A percentile compares a stretch with the other conserved stretches of the same genome.
These are phyloP conservation scores for Avena atlantica DNA, from an alignment of 176 grass and related monocot genomes.

Conservation along the genomic window DNA sequence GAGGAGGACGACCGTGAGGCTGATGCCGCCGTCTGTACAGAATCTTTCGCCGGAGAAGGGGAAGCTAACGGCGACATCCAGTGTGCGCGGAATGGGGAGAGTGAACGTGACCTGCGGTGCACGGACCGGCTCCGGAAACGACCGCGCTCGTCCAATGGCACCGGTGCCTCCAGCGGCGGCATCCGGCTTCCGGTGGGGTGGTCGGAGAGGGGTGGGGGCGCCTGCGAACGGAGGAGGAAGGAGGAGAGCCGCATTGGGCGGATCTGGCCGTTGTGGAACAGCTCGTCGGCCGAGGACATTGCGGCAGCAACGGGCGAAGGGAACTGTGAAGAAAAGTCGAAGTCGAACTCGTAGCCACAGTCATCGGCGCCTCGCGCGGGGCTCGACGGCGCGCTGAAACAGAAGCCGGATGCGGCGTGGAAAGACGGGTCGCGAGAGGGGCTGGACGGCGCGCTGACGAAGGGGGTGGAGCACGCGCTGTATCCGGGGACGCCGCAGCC, in stretches of 20 bases:
- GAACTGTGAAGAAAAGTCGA: slow-evolving; percentile 46
- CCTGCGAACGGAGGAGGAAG: slow-evolving; percentile 54
- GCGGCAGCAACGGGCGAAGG: slow-evolving; percentile 34
- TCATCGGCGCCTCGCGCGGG: slow-evolving; percentile 48
- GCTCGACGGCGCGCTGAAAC: slow-evolving; percentile 83
- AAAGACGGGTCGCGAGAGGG: slow-evolving; percentile 44
- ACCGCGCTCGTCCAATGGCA: slow-evolving; percentile 34
- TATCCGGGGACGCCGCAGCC: not conserved
- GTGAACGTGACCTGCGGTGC: slow-evolving; percentile 62
- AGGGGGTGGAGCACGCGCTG: slow-evolving; percentile 68
- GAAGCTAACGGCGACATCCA: slow-evolving; percentile 32
- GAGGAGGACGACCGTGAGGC: slow-evolving; percentile 51
- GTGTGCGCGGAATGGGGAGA: slow-evolving; percentile 58
- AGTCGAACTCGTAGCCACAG: slow-evolving; percentile 43
- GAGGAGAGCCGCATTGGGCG: slow-evolving; percentile 53
- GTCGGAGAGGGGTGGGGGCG: slow-evolving; percentile 32
- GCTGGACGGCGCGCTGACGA: slow-evolving; percentile 62
- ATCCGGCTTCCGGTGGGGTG: not conserved
- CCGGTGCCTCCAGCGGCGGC: not conserved
- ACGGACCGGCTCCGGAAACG: slow-evolving; percentile 52
- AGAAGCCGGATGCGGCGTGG: slow-evolving; percentile 42
- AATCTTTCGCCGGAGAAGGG: not conserved
- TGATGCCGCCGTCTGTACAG: not conserved
- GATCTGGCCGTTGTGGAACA: slow-evolving; percentile 94
- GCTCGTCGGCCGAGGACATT: slow-evolving; percentile 88